Evolutionary conservation across 768 basidiomycete genomes (phyloP).

Genomic region (Boletales sp.): DNA sequence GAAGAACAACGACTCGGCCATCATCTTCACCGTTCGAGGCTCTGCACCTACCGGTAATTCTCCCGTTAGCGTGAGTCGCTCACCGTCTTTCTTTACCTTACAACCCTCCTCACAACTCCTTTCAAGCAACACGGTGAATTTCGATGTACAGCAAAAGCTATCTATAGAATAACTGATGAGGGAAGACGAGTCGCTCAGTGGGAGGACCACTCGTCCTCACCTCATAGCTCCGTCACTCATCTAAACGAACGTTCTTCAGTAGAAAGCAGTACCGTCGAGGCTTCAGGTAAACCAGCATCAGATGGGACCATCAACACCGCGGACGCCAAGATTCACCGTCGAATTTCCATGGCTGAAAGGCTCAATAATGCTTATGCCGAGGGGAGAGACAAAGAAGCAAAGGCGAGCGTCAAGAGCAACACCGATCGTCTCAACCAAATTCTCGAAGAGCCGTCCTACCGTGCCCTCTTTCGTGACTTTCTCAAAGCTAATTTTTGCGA

Average conservation of each 20-base stretch:
- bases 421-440: constrained; percentile 89
- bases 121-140: constrained; percentile 90
- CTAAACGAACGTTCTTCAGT: constrained; percentile 60
- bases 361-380: constrained; percentile 52
- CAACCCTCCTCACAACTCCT: constrained; percentile 8
- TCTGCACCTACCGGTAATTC: constrained; percentile 73
- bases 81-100: background rate
- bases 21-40: constrained; percentile 89
- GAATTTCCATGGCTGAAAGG: constrained; percentile 75
- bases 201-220: constrained; percentile 59
- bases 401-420: constrained; percentile 78
- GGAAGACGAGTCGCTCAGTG: constrained; percentile 84
- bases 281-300: constrained; percentile 18
- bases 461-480: constrained; percentile 92
- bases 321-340: constrained; percentile 70
- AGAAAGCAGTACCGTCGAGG: constrained; percentile 35
- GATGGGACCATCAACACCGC: constrained; percentile 31
- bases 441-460: constrained; percentile 85
- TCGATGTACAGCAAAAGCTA: constrained; percentile 91
- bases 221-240: constrained; percentile 63
- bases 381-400: constrained; percentile 41
- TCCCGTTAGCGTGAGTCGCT: constrained; percentile 58
- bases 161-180: constrained; percentile 93
- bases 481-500: constrained; percentile 94
- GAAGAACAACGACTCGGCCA: constrained; percentile 87